Conservation (phyloP, 1,139 yeast species). For the Sporopachydermia cereana region DNA sequence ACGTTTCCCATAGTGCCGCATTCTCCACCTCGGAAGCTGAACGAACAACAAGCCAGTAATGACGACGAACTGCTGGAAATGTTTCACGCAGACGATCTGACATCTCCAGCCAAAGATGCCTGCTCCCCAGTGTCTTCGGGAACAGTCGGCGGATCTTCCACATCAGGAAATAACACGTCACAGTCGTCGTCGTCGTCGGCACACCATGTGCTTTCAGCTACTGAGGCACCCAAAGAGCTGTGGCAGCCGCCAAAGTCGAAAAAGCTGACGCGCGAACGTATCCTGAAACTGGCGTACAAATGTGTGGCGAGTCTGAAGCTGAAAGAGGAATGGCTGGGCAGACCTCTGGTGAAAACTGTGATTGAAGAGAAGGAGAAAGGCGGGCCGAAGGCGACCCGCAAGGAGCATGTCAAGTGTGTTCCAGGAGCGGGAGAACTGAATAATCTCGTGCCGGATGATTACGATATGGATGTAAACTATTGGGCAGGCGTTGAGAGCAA, state of each 20-base stretch:
- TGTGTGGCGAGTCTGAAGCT: not conserved
- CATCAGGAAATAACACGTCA: not conserved
- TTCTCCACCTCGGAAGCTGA: no score
- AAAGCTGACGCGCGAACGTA: not conserved
- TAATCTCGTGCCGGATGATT: not conserved
- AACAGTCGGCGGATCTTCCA: not conserved
- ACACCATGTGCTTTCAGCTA: not conserved
- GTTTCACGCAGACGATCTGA: not conserved
- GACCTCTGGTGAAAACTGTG: not conserved
- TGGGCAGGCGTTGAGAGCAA: not conserved
- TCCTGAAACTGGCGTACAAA: not conserved
- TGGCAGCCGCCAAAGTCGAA: not conserved
- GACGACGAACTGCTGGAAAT: not conserved
- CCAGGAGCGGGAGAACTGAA: slow-evolving; percentile 4
- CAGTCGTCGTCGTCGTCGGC: not conserved
- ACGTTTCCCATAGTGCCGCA: no score
- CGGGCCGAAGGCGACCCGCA: not conserved
- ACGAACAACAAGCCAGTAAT: not conserved
- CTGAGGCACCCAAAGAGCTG: not conserved
- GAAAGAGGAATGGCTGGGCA: not conserved
- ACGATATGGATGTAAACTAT: not conserved
- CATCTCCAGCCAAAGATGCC: not conserved
- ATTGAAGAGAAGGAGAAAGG: not conserved
- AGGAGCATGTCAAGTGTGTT: not conserved
- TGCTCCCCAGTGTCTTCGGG: not conserved